Base-by-base conservation (phyloP, 2,329 filamentous ascomycete species). In the Amauroascus niger region DNA sequence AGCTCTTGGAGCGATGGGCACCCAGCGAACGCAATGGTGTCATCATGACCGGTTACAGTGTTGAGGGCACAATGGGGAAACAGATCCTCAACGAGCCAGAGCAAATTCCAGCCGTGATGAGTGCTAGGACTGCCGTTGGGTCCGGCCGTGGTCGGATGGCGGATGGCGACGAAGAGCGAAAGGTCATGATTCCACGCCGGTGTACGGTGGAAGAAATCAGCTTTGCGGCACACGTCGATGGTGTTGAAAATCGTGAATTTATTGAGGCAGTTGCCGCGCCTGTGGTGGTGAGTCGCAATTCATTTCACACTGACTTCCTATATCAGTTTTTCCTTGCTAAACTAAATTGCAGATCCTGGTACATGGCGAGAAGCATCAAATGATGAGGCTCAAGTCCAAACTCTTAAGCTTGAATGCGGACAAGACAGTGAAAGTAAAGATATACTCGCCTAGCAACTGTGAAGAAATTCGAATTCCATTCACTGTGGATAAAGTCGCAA, bases 41-140 rank as follows among this genome's bases (percentile, higher is more conserved):
- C 41, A 87, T 98, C 62, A 95, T 98, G 69, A 98, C 93, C 0
- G 93, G 93, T 66, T 98, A 98, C 73, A 96, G 89, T 57, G 91
- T 98, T 6, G 93, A 98, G 70, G 93, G 93, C 5, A 98, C 93
- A 0, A 97, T 98, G 91, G 93, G 89, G 2, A 91, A 95, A 69
- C 83, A 93, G 63, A 87, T 98, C 58, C 85, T 97, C 72, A 88
- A 91, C 60, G 93, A 97, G 66, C 93, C 93, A 0, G 90, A 96
- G 57, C 84, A 89, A 63, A 97, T 98, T 55, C 89, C 89, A 56
- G 91, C 91, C 0, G 86, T 97, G 63, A 97, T 95, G 84, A 88
- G 84, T 40, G 78, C 86, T 54, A 82, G 80, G 62, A 71, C 70
- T 32, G 77, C 79, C 28, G 80, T 63, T 14, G 65, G 69, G 4